phyloP scores from a whole-genome alignment of 495 filamentous ascomycete species.

The Penicilliopsis zonata region DNA sequence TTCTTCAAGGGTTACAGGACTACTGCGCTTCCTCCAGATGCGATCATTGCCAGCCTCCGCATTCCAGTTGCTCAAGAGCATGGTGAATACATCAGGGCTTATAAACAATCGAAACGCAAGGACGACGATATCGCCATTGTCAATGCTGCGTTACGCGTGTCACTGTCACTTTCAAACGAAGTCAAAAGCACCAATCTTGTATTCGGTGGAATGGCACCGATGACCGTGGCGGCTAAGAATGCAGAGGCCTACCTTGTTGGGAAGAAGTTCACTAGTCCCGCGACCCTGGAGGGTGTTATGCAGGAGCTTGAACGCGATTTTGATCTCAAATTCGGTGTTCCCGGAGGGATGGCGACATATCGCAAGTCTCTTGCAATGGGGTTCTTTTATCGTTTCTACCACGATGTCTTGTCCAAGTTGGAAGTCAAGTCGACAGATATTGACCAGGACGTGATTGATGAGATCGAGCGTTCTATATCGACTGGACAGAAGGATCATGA shows the following conservation, averaged over 20 bases:
- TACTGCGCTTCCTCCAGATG: constrained; percentile 71
- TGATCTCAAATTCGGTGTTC: constrained; percentile 71
- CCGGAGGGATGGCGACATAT: constrained; percentile 94
- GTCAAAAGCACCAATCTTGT: constrained; percentile 65
- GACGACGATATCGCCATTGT: constrained; percentile 98
- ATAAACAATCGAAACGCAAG: constrained; percentile 92
- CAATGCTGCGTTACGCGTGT: constrained; percentile 66
- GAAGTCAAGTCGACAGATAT: constrained; percentile 27
- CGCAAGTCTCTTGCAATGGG: constrained; percentile 75
- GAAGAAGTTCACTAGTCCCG: constrained; percentile 66
- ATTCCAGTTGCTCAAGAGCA: constrained; percentile 53
- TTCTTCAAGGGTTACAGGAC: constrained; percentile 90
- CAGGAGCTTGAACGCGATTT: constrained; percentile 79
- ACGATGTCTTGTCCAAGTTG: constrained; percentile 43
- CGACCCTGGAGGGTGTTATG: constrained; percentile 80
- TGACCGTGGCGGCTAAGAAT: constrained; percentile 71
- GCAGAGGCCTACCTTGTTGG: constrained; percentile 59
- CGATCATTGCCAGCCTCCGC: constrained; percentile 75
- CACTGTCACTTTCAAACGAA: constrained; percentile 47
- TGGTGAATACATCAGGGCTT: constrained; percentile 53
- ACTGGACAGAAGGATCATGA: constrained; percentile 42
- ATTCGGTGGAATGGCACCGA: constrained; percentile 86
- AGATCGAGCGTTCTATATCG: constrained; percentile 51
- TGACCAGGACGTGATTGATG: constrained; percentile 40
- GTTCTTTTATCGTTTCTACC: constrained; percentile 26